Percentiles rank a stretch among this genome's conserved stretches.
These are phyloP conservation scores for Dipteronia sinensis DNA, from an alignment of 345 rosid genomes.

Conservation along the genomic window DNA sequence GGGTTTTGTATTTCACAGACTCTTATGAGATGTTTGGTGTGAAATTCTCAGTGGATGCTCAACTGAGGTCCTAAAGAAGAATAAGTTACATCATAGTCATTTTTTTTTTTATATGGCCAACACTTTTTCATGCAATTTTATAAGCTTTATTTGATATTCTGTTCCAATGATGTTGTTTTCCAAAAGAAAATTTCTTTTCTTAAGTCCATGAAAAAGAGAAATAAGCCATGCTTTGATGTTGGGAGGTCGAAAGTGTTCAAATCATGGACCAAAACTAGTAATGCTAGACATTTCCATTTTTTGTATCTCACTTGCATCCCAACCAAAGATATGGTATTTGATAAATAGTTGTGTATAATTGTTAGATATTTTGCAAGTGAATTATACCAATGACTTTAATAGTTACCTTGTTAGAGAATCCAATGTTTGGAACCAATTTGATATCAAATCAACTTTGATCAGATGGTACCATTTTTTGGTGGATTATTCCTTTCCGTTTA, in stretches of 20 bases:
- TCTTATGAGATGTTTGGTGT: constrained; percentile 34
- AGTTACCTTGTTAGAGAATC: neutral
- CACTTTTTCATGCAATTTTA: neutral
- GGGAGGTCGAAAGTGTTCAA: neutral
- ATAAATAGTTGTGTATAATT: too few species aligned
- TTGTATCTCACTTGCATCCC: too few species aligned
- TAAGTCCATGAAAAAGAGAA: too few species aligned
- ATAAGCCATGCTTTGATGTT: neutral
- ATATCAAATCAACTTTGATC: neutral
- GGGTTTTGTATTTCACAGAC: constrained; percentile 19
- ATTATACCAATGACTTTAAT: too few species aligned
- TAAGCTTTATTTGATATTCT: neutral
- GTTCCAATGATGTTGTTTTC: neutral
- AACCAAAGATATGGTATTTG: too few species aligned
- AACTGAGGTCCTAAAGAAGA: constrained; percentile 10
- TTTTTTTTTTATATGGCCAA: neutral
- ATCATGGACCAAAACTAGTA: too few species aligned
- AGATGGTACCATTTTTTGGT: neutral
- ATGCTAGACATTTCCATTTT: too few species aligned
- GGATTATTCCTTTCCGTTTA: neutral
- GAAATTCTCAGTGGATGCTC: constrained; percentile 22
- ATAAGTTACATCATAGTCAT: neutral
- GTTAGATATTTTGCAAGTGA: neutral
- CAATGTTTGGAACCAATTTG: constrained; percentile 1
- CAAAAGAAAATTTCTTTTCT: neutral